Percentiles rank a stretch among this genome's conserved stretches.
These are phyloP conservation scores for Metrosideros polymorpha DNA, from an alignment of 441 rosid species.

Conservation along the genomic window DNA sequence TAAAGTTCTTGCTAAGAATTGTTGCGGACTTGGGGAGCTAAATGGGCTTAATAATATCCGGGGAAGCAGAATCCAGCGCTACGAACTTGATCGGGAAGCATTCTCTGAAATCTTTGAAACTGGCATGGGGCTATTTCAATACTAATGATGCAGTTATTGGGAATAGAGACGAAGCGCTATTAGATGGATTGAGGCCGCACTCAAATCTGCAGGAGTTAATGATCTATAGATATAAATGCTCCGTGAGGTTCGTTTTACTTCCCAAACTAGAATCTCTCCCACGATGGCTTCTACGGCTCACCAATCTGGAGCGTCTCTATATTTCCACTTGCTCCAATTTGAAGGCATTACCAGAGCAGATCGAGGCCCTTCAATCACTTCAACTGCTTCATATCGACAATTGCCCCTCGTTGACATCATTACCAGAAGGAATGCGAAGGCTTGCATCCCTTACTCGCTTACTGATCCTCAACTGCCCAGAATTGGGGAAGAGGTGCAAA, in stretches of 20 bases:
- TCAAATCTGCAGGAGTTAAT: fast-evolving
- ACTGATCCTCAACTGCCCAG: fast-evolving
- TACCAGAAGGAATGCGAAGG: background rate
- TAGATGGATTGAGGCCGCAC: fast-evolving
- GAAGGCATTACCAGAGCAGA: background rate
- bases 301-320: fast-evolving
- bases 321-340: fast-evolving
- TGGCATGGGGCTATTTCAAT: fast-evolving
- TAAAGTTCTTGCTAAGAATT: background rate
- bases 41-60: background rate
- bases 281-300: background rate
- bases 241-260: fast-evolving
- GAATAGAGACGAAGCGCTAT: background rate
- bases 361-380: background rate
- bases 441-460: background rate
- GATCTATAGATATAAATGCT: fast-evolving
- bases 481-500: too few species aligned
- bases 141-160: fast-evolving
- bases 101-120: fast-evolving
- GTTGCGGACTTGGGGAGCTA: background rate
- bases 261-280: background rate
- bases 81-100: fast-evolving
- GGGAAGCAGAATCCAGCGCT: fast-evolving
- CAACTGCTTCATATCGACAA: fast-evolving
- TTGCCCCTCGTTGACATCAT: background rate